These are phyloP conservation scores for Alternaria rosae DNA, from an alignment of 2,329 filamentous ascomycete genomes.

Conservation along the genomic window DNA sequence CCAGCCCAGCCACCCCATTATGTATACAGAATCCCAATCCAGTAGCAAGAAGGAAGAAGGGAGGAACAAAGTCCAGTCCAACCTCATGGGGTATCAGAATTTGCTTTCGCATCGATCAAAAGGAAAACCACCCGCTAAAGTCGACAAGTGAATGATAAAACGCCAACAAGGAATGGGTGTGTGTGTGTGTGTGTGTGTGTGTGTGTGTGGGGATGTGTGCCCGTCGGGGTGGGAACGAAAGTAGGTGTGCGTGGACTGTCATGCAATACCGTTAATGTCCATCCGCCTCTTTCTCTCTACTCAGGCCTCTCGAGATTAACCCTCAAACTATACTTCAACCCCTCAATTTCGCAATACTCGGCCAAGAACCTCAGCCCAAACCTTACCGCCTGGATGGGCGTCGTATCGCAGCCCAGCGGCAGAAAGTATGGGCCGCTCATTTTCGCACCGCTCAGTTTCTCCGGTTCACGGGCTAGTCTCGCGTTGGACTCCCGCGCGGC, in stretches of 20 bases:
- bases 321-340: conserved; percentile 33
- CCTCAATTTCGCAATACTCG: conserved; percentile 53
- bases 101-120: neutral
- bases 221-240: too few species aligned
- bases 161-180: neutral
- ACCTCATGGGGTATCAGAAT: conserved; percentile 4
- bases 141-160: neutral
- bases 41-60: neutral
- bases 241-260: too few species aligned
- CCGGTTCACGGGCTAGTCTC: conserved; percentile 34
- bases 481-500: conserved; percentile 30
- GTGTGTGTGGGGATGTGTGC: neutral
- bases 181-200: neutral
- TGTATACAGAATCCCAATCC: neutral
- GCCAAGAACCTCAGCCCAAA: conserved; percentile 52
- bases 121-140: neutral
- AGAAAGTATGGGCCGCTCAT: conserved; percentile 51
- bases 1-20: too few species aligned
- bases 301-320: conserved; percentile 39
- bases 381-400: conserved; percentile 54
- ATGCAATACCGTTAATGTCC: neutral
- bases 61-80: neutral
- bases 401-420: conserved; percentile 51
- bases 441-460: conserved; percentile 45
- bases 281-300: neutral